Percentiles rank a stretch among this genome's conserved stretches.
Evolutionary conservation across 169 alveolate species (phyloP).

Genomic region (Plasmodium berghei): DNA sequence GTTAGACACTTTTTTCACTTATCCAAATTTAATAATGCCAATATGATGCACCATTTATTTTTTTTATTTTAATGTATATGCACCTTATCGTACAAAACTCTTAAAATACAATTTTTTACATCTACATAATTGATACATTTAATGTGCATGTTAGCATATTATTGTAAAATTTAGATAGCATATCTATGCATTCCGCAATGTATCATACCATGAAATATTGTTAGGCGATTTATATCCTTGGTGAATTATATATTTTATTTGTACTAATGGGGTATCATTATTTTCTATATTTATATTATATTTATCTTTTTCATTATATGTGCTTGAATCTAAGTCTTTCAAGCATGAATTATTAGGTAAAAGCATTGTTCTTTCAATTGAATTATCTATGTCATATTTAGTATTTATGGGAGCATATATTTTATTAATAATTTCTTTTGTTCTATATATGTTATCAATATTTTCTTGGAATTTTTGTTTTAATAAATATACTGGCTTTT

Average conservation of each 20-base stretch:
- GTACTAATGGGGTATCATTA: background rate
- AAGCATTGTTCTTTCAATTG: constrained; percentile 64
- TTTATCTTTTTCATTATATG: constrained; percentile 1
- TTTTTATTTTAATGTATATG: too few species aligned
- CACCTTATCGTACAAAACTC: too few species aligned
- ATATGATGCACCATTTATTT: too few species aligned
- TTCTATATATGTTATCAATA: background rate
- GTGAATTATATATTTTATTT: constrained; percentile 69
- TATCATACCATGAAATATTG: constrained; percentile 56
- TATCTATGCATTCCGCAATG: constrained; percentile 14
- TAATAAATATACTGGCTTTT: constrained; percentile 41
- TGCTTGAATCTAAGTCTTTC: background rate
- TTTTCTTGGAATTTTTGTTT: constrained; percentile 33
- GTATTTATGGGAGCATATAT: constrained; percentile 19
- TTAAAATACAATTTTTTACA: too few species aligned
- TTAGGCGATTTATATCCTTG: constrained; percentile 54
- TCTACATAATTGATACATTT: too few species aligned
- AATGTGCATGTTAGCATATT: too few species aligned
- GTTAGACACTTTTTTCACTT: too few species aligned
- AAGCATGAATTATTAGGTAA: constrained; percentile 10
- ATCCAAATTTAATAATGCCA: too few species aligned
- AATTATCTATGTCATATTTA: constrained; percentile 64
- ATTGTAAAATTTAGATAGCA: too few species aligned
- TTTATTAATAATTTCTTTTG: background rate
- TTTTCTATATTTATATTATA: background rate